phyloP scores from a whole-genome alignment of 768 basidiomycete species.

The Suillus plorans region DNA sequence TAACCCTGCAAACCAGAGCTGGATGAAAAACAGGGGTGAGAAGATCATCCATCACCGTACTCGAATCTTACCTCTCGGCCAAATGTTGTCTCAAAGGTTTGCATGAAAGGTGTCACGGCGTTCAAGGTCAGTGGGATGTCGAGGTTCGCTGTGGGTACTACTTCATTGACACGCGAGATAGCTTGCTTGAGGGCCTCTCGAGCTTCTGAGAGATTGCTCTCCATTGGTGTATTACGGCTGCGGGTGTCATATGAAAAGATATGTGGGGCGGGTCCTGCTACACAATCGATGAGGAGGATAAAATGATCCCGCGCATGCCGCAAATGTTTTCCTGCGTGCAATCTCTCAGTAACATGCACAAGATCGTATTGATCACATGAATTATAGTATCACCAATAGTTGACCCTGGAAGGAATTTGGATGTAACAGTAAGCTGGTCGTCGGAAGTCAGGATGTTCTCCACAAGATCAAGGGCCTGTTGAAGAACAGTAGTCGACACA shows the following conservation, averaged over 20 bases:
- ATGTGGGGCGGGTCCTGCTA: slow-evolving; percentile 45
- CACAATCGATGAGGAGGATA: slow-evolving; percentile 58
- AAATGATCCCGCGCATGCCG: slow-evolving; percentile 88
- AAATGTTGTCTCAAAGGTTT: slow-evolving; percentile 75
- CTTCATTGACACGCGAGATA: slow-evolving; percentile 54
- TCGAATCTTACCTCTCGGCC: slow-evolving; percentile 66
- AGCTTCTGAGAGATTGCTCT: slow-evolving; percentile 62
- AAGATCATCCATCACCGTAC: not conserved
- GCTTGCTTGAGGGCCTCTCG: slow-evolving; percentile 53
- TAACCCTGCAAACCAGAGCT: slow-evolving; percentile 86
- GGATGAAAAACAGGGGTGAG: slow-evolving; percentile 12
- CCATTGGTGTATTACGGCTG: slow-evolving; percentile 82
- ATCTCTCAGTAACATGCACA: slow-evolving; percentile 3
- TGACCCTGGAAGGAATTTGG: slow-evolving; percentile 81
- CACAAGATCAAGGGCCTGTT: slow-evolving; percentile 73
- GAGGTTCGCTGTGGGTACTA: slow-evolving; percentile 46
- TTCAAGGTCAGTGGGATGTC: slow-evolving; percentile 67
- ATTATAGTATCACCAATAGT: slow-evolving; percentile 63
- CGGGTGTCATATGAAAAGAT: slow-evolving; percentile 76
- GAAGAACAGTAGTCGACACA: slow-evolving; percentile 66
- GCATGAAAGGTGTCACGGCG: slow-evolving; percentile 77
- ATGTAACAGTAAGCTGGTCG: slow-evolving; percentile 65
- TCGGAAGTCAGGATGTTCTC: slow-evolving; percentile 65
- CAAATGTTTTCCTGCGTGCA: slow-evolving; percentile 72
- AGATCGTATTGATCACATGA: not conserved